Evolutionary conservation across 2,329 filamentous ascomycete species (phyloP), one percentile per base, ranked within the genome.

Genomic region (Zymoseptoria brevis): DNA sequence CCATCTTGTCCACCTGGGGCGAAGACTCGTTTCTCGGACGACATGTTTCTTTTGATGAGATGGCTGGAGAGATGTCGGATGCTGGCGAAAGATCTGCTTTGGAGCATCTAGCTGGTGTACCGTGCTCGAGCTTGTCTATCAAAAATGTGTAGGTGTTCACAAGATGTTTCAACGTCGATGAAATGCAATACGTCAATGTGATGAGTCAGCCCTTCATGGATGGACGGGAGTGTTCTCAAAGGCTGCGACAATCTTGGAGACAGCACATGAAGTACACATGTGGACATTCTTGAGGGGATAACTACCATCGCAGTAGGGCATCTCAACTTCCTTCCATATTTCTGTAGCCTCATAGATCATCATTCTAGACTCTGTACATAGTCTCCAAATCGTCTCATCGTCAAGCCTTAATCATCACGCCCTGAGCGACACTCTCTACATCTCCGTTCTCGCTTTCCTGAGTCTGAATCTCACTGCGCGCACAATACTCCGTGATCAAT

Each of bases 1-100:
- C 78, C 74, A 62, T 82, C 75, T 64, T 79, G 76, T 45, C 81
- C 83, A 50, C 84, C 83, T 3, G 87, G 87, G 5, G 87, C 86
- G 75, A 89, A 80, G 66, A 80, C 80, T 60, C 72, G 74, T 66
- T 79, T 74, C 57, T 66, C 58, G 8, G 62, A 58, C 6, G 68
- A 62, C 68, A 70, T 71, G 54, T 55, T 60, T 41, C 60, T 57
- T 58, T 55, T 57, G 53, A 45, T 49, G 51, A 13, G 35, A 16
- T 11, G 30, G 54, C 54, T 24, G 29, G 55, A 13, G 49, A 61
- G 41, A 4, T n/a, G 22, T 29, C 51, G 19, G 9, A 29, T 13
- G 19, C 22, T 22, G 51, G 29, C 16, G 24, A 53, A 7, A 4
- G 35, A 45, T 53, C 51, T 22, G 7, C 21, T 7, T 53, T 53